A percentile compares a stretch with the other conserved stretches of the same genome.
Conservation (phyloP, 805 yeast species). For the Kodamaea restingae region DNA sequence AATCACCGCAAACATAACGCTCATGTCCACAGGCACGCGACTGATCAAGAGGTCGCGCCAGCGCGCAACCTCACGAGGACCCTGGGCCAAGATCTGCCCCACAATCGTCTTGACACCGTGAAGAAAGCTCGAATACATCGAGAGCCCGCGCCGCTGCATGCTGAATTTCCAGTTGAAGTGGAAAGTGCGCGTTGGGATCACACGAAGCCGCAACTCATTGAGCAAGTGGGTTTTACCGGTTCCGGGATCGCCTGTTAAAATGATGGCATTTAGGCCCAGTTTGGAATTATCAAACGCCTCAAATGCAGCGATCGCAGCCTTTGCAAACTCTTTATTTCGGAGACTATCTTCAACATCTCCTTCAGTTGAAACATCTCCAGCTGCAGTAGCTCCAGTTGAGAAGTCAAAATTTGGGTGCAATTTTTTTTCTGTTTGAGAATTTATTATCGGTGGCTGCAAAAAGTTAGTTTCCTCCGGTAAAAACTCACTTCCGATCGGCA, state of each 20-base stretch:
- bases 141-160: slow-evolving; percentile 21
- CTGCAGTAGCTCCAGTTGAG: no score
- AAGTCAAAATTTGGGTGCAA: no score
- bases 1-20: slow-evolving; percentile 36
- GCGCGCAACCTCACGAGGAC: slow-evolving; percentile 28
- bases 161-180: slow-evolving; percentile 31
- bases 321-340: no score
- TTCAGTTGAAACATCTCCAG: no score
- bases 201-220: slow-evolving; percentile 32
- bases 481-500: slow-evolving; percentile 13
- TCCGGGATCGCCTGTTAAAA: slow-evolving; percentile 43
- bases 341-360: no score
- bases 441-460: no score
- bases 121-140: slow-evolving; percentile 34
- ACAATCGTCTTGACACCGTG: slow-evolving; percentile 37
- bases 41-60: slow-evolving; percentile 41
- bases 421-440: no score
- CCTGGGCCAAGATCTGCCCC: slow-evolving; percentile 38
- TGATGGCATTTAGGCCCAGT: slow-evolving; percentile 18
- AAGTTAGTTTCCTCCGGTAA: no score
- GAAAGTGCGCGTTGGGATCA: slow-evolving; percentile 28
- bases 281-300: slow-evolving; percentile 8
- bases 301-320: no score
- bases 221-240: slow-evolving; percentile 44
- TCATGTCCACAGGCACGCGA: slow-evolving; percentile 39